These are phyloP conservation scores for Phialophora verrucosa DNA, from an alignment of 2,329 filamentous ascomycete genomes.

Conservation along the genomic window DNA sequence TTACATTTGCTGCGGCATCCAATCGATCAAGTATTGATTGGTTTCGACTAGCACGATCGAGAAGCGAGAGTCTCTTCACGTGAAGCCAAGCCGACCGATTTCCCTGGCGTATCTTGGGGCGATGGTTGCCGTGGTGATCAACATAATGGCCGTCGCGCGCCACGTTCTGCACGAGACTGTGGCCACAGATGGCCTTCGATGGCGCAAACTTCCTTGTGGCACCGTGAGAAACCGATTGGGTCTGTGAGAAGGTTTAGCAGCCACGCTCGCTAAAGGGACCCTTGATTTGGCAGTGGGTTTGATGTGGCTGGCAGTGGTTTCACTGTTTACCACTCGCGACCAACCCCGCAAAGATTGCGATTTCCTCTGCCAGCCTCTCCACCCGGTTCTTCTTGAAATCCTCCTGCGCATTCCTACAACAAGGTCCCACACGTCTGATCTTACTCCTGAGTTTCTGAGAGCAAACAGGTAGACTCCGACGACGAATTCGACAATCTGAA, in stretches of 20 bases:
- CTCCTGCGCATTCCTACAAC: constrained; percentile 4
- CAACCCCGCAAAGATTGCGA: constrained; percentile 20
- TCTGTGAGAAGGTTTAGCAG: constrained; percentile 4
- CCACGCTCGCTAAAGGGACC: constrained; percentile 23
- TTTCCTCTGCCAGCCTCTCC: constrained; percentile 12
- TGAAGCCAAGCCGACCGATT: neutral
- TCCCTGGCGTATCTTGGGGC: neutral
- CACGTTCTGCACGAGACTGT: neutral
- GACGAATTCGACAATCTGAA: constrained; percentile 1
- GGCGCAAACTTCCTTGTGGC: constrained; percentile 24
- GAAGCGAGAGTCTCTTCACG: neutral
- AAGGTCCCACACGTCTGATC: neutral
- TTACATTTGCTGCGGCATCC: neutral
- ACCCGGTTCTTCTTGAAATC: constrained; percentile 8
- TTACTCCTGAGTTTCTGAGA: neutral
- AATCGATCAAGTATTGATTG: neutral
- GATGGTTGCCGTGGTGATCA: constrained; percentile 7
- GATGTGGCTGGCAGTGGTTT: constrained; percentile 26
- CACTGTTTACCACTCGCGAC: constrained; percentile 18
- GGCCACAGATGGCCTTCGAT: constrained; percentile 9
- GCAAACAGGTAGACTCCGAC: constrained; percentile 19
- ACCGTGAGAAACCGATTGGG: constrained; percentile 20
- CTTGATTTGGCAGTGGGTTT: constrained; percentile 17
- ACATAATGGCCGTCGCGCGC: neutral
- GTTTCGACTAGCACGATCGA: neutral